Conservation (phyloP, 2,329 filamentous ascomycete species). For the Sporothrix pallida region DNA sequence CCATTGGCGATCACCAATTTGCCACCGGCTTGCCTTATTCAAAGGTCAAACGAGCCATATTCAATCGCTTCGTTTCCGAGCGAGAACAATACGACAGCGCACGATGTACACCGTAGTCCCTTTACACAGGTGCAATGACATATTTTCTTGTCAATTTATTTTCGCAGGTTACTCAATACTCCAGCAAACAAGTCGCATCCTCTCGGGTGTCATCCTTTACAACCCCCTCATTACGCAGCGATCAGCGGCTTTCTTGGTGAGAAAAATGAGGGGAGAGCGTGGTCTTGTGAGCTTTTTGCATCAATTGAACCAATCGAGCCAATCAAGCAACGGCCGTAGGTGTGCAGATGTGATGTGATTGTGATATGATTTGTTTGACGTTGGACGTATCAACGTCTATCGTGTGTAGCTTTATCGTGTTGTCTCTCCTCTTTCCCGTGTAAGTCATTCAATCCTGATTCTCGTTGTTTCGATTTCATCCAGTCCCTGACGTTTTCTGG, state of each 20-base stretch:
- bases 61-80: conserved; percentile 15
- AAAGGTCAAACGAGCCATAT: background rate
- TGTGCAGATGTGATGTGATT: conserved; percentile 13
- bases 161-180: background rate
- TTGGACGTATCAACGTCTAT: too few species aligned
- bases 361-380: background rate
- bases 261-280: too few species aligned
- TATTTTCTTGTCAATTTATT: background rate
- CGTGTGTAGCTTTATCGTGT: too few species aligned
- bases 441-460: too few species aligned
- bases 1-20: background rate
- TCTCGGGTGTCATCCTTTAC: background rate
- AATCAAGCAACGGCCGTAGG: conserved; percentile 16
- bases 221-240: conserved; percentile 29
- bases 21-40: background rate
- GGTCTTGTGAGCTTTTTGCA: conserved; percentile 1
- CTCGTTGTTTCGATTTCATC: background rate
- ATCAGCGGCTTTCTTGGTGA: conserved; percentile 21
- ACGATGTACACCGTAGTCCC: background rate
- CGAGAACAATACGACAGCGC: background rate
- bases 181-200: background rate
- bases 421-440: too few species aligned
- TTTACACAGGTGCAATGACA: background rate
- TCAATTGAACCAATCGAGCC: background rate
- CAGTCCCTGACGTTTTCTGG: conserved; percentile 11